Base-by-base conservation (phyloP, 2,329 filamentous ascomycete genomes). In the Epichloe brachyelytri region DNA sequence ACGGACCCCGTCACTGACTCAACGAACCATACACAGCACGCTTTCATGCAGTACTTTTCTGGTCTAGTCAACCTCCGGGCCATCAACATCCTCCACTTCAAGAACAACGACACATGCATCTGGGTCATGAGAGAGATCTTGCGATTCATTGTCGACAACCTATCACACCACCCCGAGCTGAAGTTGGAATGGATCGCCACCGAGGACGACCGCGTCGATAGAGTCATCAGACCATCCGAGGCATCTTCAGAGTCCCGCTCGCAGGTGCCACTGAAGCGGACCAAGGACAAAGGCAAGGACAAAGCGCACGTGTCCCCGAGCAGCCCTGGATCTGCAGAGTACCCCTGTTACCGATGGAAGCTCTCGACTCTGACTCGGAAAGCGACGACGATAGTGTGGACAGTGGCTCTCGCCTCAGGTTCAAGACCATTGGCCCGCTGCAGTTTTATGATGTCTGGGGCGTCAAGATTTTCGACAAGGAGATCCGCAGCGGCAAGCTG, bases 151-250 rank as follows among this genome's bases (percentile, higher is more conserved):
- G 69, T 80, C 10, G 80, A 83, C 59, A 77, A 70, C 34, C 62
- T 83, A 2, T 72, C 75, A 2, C 76, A 82, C 53, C 70, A 76
- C 52, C 76, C 76, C 0, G 59, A 73, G 10, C 66, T 79, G 59
- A 76, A 76, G 57, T 67, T 83, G 2, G 75, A 82, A 59, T 83
- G 75, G 69, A 65, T 83, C 17, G 75, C 77, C 5, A 72, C 81
- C 52, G 73, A 76, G 43, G 74, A 74, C 10, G 68, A 74, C 50
- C 63, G 65, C 0, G 71, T 77, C 4, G 73, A 78, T 36, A 70
- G 71, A 19, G 68, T 81, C 17, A 60, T 76, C 22, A 67, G 75
- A 34, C 67, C 66, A 49, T 58, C 65, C 5, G 62, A 70, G 5
- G 49, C 56, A 5, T 3, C 41, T 44, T 51, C 52, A 53, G 50